A percentile compares a stretch with the other conserved stretches of the same genome.
phyloP scores from a whole-genome alignment of 2,329 filamentous ascomycete species.

The Alternaria arbusti region DNA sequence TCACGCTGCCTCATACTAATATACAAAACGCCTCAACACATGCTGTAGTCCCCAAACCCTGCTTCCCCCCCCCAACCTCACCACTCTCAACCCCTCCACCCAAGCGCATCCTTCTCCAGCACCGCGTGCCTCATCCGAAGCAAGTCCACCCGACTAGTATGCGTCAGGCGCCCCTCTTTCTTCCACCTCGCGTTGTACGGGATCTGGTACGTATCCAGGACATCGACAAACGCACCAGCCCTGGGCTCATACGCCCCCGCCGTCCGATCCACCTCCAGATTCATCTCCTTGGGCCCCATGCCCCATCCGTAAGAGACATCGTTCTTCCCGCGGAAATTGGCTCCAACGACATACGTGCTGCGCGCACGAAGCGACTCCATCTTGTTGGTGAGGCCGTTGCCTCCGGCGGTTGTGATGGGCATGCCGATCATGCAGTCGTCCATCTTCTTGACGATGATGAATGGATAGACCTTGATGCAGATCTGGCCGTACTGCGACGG shows the following conservation, averaged over 20 bases:
- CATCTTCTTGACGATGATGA: slow-evolving; percentile 2
- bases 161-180: not conserved
- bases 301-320: not conserved
- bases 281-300: not conserved
- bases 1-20: not conserved
- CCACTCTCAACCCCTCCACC: too few species aligned
- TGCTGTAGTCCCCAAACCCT: not conserved
- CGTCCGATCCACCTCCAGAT: not conserved
- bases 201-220: not conserved
- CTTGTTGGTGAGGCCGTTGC: not conserved
- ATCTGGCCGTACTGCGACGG: not conserved
- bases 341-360: not conserved
- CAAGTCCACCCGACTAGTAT: not conserved
- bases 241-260: not conserved
- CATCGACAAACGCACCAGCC: not conserved
- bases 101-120: too few species aligned
- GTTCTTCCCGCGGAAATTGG: not conserved
- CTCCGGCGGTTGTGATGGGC: not conserved
- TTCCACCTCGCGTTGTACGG: not conserved
- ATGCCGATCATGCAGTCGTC: not conserved
- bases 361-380: not conserved
- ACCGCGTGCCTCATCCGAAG: not conserved
- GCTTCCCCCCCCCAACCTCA: too few species aligned
- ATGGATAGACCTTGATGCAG: not conserved
- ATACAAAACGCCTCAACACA: not conserved